Conservation (phyloP, 768 basidiomycete species). For the Ramaria rubella region DNA sequence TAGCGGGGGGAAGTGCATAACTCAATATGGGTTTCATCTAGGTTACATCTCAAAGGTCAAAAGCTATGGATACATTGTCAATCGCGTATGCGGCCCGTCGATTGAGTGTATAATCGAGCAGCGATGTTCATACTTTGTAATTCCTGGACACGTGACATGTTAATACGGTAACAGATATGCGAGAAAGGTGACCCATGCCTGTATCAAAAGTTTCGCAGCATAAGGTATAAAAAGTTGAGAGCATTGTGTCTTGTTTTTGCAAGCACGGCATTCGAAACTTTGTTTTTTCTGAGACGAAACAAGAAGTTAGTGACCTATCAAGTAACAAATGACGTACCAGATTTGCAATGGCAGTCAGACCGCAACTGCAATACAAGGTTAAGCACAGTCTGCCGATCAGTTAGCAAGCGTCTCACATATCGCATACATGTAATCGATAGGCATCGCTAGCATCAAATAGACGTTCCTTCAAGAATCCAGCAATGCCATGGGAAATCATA, state of each 20-base stretch:
- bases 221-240: conserved; percentile 93
- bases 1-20: no score
- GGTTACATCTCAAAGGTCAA: not conserved
- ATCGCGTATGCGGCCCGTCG: conserved; percentile 80
- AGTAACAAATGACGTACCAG: conserved; percentile 52
- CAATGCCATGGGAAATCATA: conserved; percentile 99
- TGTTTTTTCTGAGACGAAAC: conserved; percentile 73
- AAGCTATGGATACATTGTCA: conserved; percentile 14
- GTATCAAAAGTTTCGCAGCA: conserved; percentile 94
- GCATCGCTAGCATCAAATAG: conserved; percentile 91
- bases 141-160: conserved; percentile 44
- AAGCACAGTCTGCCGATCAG: conserved; percentile 4
- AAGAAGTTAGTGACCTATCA: conserved; percentile 11
- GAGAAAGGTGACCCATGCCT: conserved; percentile 42
- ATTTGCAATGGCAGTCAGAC: conserved; percentile 95
- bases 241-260: conserved; percentile 93
- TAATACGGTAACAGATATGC: not conserved
- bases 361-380: conserved; percentile 52
- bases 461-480: conserved; percentile 95
- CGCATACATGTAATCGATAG: conserved; percentile 92
- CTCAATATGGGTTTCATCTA: not conserved
- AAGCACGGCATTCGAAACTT: conserved; percentile 96
- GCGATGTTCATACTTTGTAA: conserved; percentile 95
- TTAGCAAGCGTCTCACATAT: conserved; percentile 59
- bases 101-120: conserved; percentile 78